A percentile compares a stretch with the other conserved stretches of the same genome.
phyloP scores from a whole-genome alignment of 2,329 filamentous ascomycete genomes.

The Emergomyces orientalis region DNA sequence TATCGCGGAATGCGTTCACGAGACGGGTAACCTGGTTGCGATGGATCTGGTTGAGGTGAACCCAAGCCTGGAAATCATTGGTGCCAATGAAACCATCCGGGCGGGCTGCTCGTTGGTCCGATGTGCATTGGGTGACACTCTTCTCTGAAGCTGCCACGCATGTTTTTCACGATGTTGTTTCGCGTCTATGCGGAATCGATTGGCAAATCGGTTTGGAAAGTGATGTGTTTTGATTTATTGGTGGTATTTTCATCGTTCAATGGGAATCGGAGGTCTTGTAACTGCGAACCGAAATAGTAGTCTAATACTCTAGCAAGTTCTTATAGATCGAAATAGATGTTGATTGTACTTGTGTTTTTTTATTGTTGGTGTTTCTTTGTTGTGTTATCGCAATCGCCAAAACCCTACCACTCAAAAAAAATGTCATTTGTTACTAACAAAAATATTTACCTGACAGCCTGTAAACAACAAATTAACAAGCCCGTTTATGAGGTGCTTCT shows the following conservation, averaged over 20 bases:
- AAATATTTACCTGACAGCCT: neutral
- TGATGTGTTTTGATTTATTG: neutral
- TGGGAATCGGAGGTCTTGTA: neutral
- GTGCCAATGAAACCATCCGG: slow-evolving; percentile 75
- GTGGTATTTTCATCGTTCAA: neutral
- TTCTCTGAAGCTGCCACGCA: slow-evolving; percentile 49
- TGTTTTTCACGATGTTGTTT: neutral
- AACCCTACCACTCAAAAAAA: neutral
- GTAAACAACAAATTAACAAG: neutral
- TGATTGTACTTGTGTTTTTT: neutral
- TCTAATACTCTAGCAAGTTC: neutral
- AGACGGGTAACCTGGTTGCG: slow-evolving; percentile 67
- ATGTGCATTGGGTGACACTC: slow-evolving; percentile 82
- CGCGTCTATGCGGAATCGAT: neutral
- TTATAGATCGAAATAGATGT: neutral
- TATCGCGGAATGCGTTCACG: slow-evolving; percentile 80
- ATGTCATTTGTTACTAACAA: neutral
- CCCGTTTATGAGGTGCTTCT: neutral
- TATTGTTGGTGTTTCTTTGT: neutral
- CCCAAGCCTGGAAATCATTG: slow-evolving; percentile 58
- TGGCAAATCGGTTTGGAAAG: neutral
- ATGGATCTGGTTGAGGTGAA: slow-evolving; percentile 80
- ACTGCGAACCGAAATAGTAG: neutral
- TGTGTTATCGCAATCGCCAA: no score
- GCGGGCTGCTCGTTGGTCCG: slow-evolving; percentile 86